Evolutionary conservation across 805 yeast species (phyloP), one percentile per base, ranked within the genome.

Genomic region (Kazachstania bromeliacearum): DNA sequence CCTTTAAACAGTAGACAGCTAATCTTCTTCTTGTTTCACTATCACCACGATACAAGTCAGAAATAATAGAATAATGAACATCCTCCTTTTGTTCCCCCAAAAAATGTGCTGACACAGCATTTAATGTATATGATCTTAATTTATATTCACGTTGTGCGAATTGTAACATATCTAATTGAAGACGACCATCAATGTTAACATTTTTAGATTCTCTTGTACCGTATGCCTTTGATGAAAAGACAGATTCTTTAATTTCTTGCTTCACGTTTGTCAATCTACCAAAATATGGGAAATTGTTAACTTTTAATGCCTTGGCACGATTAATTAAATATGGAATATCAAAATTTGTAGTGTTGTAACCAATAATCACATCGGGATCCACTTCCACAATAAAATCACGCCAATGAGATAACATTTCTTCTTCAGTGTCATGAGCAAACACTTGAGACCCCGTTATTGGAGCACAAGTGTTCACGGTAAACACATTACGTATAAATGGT

Each of bases 321-420:
- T 89, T 89, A 23, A 92, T 63, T 31, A 92, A 64, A 54, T 92
- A 92, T 0, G 99, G 99, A 37, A 92, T 68, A 69, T 92, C 99
- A 57, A 92, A 92, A 55, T 94, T 94, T 24, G 94, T 74, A 4
- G 85, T 85, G 59, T 92, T 92, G 62, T 92, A 92, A 34, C 99
- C 99, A 49, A 94, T 92, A 28, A 92, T 81, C 34, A 92, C 94
- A 63, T 92, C 99, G 0, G 99, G 94, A 59, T 92, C 99, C 5
- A 76, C 81, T 41, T 77, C 72, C 4, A 76, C 78, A 9, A 92
- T 73, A 51, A 94, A 94, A 24, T 87, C 83, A 45, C 74, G 73
- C 99, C 99, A 92, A 29, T 70, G 72, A 64, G 71, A 61, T 36
- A 92, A 63, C 95, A 92, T 79, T 21, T 85, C 94, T 20, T 68